Evolutionary conservation across 768 basidiomycete genomes (phyloP).

Genomic region (Sporobolomyces phaffii): DNA sequence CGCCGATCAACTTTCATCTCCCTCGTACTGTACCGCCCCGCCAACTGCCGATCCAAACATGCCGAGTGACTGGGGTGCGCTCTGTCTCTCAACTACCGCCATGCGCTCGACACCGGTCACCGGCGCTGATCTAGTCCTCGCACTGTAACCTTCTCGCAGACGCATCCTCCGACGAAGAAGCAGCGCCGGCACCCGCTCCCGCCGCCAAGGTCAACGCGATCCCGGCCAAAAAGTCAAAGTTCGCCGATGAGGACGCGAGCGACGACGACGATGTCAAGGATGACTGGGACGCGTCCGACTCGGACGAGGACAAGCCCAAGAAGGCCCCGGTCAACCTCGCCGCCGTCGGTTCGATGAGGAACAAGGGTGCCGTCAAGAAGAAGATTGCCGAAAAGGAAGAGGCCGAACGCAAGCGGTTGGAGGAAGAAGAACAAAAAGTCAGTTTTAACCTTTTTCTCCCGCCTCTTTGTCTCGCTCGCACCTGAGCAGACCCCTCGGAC

Average conservation of each 20-base stretch:
- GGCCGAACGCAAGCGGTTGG: constrained; percentile 55
- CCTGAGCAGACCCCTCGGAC: no score
- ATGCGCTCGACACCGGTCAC: no score
- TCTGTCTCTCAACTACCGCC: no score
- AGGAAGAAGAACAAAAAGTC: constrained; percentile 48
- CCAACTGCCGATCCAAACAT: background rate
- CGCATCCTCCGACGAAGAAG: constrained; percentile 34
- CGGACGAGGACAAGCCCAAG: constrained; percentile 58
- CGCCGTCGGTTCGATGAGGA: constrained; percentile 56
- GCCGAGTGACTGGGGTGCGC: constrained; percentile 25
- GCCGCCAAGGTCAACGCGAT: constrained; percentile 33
- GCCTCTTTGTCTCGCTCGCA: constrained; percentile 49
- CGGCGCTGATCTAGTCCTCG: background rate
- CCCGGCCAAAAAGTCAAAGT: constrained; percentile 56
- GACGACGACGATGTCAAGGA: constrained; percentile 70
- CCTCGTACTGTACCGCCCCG: background rate
- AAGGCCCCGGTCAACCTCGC: constrained; percentile 44
- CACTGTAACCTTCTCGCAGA: no score
- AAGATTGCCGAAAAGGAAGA: constrained; percentile 91
- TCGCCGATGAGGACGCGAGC: constrained; percentile 80
- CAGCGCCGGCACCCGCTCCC: constrained; percentile 41
- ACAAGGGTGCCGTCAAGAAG: constrained; percentile 84
- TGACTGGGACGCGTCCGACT: constrained; percentile 87
- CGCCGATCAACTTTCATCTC: background rate
- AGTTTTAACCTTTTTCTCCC: background rate